Evolutionary conservation across 208 protist genomes (phyloP), one percentile per base, ranked within the genome.

Genomic region (Vickermania ingenoplastis): DNA sequence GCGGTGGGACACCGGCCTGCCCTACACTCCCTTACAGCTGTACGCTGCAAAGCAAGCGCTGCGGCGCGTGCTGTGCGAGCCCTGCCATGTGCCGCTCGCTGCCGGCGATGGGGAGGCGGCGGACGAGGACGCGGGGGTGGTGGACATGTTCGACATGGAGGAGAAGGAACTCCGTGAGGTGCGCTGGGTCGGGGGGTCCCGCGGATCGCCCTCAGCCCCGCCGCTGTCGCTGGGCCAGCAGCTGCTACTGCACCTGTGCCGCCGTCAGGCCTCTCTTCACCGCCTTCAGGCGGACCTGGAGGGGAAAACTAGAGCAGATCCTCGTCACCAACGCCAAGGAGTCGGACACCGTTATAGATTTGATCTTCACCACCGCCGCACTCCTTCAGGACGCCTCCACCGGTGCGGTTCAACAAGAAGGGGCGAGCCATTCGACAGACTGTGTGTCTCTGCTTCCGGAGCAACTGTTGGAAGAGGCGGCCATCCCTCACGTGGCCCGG

Each of bases 321-420:
- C 60, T 92, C 26, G 61, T 85, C n/a, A 74, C 79, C 21, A 79
- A 66, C 51, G 75, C 80, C 17, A 49, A 72, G 48, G 80, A 88
- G 55, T 83, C 71, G 59, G 87, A 89, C 70, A 73, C 71, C 3
- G 67, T 92, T 26, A 86, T 77, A 57, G 86, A 92, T 52, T 56
- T 89, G 49, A 48, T 88, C 21, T 62, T 88, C 2, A 65, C 58
- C 23, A 1, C 89, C 11, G 74, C 80, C 58, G 65, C 69, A 57
- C 22, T 86, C 31, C 51, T 75, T 21, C 67, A 64, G 7, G 52
- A 69, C 7, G 36, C 36, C 36, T 17, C 36, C 7, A 7, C 36
- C 7, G 36, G 17, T n/a, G n/a, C n/a, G n/a, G n/a, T n/a, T n/a
- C n/a, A n/a, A n/a, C n/a, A n/a, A n/a, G n/a, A n/a, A n/a, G n/a